A percentile compares a stretch with the other conserved stretches of the same genome.
Evolutionary conservation across 2,329 filamentous ascomycete species (phyloP).

Genomic region (Monosporascus sp.): DNA sequence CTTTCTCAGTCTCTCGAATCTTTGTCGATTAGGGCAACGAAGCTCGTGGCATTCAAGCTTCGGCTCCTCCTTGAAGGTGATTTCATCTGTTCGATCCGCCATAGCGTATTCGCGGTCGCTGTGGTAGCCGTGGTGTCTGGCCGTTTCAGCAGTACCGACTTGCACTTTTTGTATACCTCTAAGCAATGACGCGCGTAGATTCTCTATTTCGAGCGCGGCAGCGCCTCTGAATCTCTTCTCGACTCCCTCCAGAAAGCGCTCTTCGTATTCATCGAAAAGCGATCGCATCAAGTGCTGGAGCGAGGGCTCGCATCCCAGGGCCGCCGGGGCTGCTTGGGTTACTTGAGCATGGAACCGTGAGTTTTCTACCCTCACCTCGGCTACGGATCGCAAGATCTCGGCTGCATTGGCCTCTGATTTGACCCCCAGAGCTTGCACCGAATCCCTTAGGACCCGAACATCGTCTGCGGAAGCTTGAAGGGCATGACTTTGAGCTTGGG

Average conservation of each 20-base stretch:
- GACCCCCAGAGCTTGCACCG: background rate
- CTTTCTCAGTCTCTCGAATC: background rate
- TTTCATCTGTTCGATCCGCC: no score
- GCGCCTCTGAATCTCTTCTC: slow-evolving; percentile 7
- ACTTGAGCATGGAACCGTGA: slow-evolving; percentile 2
- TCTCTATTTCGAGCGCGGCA: slow-evolving; percentile 4
- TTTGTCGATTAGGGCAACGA: background rate
- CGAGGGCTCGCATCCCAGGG: background rate
- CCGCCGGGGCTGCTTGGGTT: slow-evolving; percentile 4
- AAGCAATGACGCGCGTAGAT: background rate
- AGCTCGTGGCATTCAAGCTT: background rate
- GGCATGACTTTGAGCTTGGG: slow-evolving; percentile 3
- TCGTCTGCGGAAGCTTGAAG: slow-evolving; percentile 6
- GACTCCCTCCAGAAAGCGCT: slow-evolving; percentile 4
- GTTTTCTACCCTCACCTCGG: slow-evolving; percentile 3
- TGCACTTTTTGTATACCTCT: slow-evolving; percentile 2
- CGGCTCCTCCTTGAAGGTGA: no score
- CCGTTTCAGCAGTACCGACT: background rate
- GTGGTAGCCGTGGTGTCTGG: background rate
- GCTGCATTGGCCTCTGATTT: background rate
- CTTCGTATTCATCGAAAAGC: slow-evolving; percentile 11
- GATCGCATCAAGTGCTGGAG: slow-evolving; percentile 3
- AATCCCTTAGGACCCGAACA: background rate
- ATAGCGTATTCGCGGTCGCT: background rate
- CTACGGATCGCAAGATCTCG: slow-evolving; percentile 5